Percentiles rank a stretch among this genome's conserved stretches.
phyloP scores from a whole-genome alignment of 176 grass and related monocot genomes.

The Zoysia japonica region DNA sequence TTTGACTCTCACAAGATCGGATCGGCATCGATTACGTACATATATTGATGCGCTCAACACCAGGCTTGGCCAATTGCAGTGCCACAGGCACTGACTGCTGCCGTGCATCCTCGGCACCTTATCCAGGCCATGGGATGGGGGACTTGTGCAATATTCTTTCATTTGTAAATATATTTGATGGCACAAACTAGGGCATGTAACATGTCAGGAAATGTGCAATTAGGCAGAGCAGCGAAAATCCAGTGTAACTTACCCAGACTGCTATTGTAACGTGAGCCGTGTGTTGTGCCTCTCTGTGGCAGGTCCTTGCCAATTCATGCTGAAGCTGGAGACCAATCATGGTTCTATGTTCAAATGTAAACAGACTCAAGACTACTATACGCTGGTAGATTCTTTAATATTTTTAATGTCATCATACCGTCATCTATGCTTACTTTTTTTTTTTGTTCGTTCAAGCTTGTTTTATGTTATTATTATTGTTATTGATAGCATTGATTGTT shows the following conservation, averaged over 20 bases:
- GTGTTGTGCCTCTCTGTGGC: no score
- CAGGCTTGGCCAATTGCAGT: slow-evolving; percentile 59
- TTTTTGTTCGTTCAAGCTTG: background rate
- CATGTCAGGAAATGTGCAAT: slow-evolving; percentile 32
- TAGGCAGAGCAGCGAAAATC: background rate
- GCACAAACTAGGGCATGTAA: slow-evolving; percentile 49
- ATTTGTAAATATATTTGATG: slow-evolving; percentile 64
- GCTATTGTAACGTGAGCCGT: no score
- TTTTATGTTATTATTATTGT: background rate
- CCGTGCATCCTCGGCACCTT: background rate
- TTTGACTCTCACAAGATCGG: slow-evolving; percentile 68
- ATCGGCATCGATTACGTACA: slow-evolving; percentile 61
- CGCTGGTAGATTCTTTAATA: slow-evolving; percentile 15
- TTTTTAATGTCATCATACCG: background rate
- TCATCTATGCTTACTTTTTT: background rate
- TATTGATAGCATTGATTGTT: no score
- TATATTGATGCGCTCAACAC: slow-evolving; percentile 85
- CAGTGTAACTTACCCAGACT: no score
- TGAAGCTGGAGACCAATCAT: no score
- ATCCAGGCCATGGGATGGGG: background rate
- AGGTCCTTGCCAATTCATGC: no score
- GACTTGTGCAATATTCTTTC: slow-evolving; percentile 64
- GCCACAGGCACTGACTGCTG: slow-evolving; percentile 47
- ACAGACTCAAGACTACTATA: slow-evolving; percentile 1
- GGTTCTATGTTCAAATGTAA: no score